Conservation (phyloP, 768 basidiomycete genomes). For the Boletus tylopilopsis region DNA sequence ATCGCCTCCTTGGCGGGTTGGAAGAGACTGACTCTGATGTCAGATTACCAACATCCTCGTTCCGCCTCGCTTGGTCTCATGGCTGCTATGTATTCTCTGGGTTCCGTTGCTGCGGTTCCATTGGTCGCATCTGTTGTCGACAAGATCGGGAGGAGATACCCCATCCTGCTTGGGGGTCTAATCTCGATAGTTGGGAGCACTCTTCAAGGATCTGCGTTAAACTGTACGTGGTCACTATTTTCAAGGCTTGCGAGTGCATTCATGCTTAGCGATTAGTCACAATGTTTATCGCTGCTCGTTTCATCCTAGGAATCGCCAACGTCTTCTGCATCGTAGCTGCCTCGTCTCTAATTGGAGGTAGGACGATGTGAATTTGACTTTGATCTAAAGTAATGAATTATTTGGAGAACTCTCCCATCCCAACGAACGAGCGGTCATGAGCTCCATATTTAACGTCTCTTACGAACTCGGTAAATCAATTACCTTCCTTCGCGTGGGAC, state of each 20-base stretch:
- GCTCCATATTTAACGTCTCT: neutral
- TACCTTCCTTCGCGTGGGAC: no score
- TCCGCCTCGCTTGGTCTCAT: conserved; percentile 54
- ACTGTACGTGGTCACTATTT: neutral
- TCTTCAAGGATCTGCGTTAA: conserved; percentile 10
- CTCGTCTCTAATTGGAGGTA: conserved; percentile 19
- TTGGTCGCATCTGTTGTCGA: conserved; percentile 19
- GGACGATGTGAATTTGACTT: neutral
- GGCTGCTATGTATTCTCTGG: conserved; percentile 56
- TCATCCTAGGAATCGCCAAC: conserved; percentile 13
- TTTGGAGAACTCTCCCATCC: conserved; percentile 9
- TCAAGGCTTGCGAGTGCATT: neutral
- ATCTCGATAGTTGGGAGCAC: conserved; percentile 5
- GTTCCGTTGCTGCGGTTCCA: conserved; percentile 50
- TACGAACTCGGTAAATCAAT: neutral
- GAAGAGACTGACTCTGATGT: neutral
- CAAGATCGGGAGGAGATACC: conserved; percentile 6
- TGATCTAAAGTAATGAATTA: neutral
- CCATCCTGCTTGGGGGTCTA: conserved; percentile 8
- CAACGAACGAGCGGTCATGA: conserved; percentile 7
- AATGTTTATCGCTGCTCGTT: conserved; percentile 18
- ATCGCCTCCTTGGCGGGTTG: neutral
- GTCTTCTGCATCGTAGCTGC: conserved; percentile 14
- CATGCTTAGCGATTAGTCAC: neutral
- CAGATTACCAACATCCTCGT: conserved; percentile 54